A percentile compares a stretch with the other conserved stretches of the same genome.
These are phyloP conservation scores for Penicillium italicum DNA, from an alignment of 2,329 filamentous ascomycete genomes.

Conservation along the genomic window DNA sequence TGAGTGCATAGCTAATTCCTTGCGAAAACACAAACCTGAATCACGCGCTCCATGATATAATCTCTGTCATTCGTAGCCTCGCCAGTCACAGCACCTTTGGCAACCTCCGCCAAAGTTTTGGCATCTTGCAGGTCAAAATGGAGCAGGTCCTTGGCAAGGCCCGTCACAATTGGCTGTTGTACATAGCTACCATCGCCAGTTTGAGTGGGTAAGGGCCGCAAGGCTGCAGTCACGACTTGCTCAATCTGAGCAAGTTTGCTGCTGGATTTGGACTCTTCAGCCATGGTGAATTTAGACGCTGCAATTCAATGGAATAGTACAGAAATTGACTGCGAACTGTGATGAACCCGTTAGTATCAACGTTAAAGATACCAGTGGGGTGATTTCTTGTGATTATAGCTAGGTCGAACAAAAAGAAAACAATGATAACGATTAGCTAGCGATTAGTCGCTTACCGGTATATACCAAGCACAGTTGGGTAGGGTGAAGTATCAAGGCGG, in stretches of 20 bases:
- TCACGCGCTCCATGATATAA: conserved; percentile 58
- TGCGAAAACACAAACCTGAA: conserved; percentile 37
- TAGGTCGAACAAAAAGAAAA: not conserved
- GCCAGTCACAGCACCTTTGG: conserved; percentile 46
- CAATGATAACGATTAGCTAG: not conserved
- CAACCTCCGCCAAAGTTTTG: conserved; percentile 38
- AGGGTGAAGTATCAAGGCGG: not conserved
- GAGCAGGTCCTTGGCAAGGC: conserved; percentile 45
- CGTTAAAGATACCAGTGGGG: not conserved
- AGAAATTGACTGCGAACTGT: not conserved
- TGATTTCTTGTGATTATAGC: not conserved
- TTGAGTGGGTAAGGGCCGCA: conserved; percentile 41
- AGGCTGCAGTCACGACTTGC: conserved; percentile 40
- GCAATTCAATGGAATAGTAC: not conserved
- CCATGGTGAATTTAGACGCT: conserved; percentile 16
- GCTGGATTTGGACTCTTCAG: conserved; percentile 22
- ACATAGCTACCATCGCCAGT: conserved; percentile 43
- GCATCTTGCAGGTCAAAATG: conserved; percentile 48
- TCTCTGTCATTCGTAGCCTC: conserved; percentile 59
- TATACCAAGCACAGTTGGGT: not conserved
- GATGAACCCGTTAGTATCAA: not conserved
- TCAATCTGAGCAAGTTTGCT: conserved; percentile 39
- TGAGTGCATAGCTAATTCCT: not conserved
- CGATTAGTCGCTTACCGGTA: not conserved
- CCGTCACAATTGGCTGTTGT: conserved; percentile 32